Conservation (phyloP, 805 yeast species). For the Suhomyces tanzawaensis region DNA sequence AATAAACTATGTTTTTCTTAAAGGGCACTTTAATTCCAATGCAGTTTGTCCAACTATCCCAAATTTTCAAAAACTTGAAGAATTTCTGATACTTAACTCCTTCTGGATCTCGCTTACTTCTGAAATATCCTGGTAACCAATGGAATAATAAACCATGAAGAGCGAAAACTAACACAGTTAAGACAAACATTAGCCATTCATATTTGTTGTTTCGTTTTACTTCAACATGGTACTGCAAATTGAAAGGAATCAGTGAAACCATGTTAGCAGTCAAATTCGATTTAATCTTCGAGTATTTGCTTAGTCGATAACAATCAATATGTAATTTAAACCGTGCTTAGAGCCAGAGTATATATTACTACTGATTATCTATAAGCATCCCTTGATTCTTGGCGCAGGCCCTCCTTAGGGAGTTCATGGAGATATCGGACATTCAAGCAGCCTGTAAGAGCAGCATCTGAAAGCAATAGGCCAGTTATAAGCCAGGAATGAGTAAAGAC, state of each 20-base stretch:
- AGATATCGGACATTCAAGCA: too few relatives aligned
- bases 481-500: too few relatives aligned
- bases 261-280: too few relatives aligned
- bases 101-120: slow-evolving; percentile 20
- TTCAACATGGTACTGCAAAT: slow-evolving; percentile 40
- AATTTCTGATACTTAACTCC: slow-evolving; percentile 16
- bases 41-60: slow-evolving; percentile 29
- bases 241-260: slow-evolving; percentile 28
- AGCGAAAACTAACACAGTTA: slow-evolving; percentile 23
- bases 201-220: slow-evolving; percentile 31
- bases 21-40: slow-evolving; percentile 21
- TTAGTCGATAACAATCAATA: too few relatives aligned
- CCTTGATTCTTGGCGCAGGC: too few relatives aligned
- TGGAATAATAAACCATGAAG: slow-evolving; percentile 42
- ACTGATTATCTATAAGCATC: too few relatives aligned
- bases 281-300: too few relatives aligned
- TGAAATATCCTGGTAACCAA: slow-evolving; percentile 38
- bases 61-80: slow-evolving; percentile 26
- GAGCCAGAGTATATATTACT: too few relatives aligned
- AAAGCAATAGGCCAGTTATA: too few relatives aligned
- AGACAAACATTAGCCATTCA: slow-evolving; percentile 34
- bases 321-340: too few relatives aligned
- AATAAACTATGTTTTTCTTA: slow-evolving; percentile 19
- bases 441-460: too few relatives aligned
- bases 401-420: too few relatives aligned